phyloP scores from a whole-genome alignment of 1,284 basidiomycete genomes.

The Ganoderma sp. region DNA sequence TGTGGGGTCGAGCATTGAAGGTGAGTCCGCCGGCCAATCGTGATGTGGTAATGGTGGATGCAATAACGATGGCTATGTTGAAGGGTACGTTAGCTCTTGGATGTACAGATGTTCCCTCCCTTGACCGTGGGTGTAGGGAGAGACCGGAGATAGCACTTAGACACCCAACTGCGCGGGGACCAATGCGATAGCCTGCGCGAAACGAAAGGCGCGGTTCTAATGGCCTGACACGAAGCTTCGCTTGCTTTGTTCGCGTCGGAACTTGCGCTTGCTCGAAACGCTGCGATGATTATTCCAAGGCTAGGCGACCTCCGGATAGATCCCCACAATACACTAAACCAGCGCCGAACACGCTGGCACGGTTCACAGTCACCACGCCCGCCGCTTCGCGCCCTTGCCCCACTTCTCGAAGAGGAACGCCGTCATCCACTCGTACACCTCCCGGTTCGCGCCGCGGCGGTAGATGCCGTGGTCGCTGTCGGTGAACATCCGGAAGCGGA shows the following conservation, averaged over 20 bases:
- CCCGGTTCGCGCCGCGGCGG: slow-evolving; percentile 78
- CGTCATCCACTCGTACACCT: slow-evolving; percentile 88
- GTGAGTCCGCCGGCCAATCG: too few species aligned
- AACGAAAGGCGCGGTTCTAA: too few species aligned
- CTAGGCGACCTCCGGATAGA: background rate
- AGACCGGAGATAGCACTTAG: too few species aligned
- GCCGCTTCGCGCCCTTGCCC: slow-evolving; percentile 79
- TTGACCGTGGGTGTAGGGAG: too few species aligned
- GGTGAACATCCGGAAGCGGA: slow-evolving; percentile 94
- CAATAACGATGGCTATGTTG: too few species aligned
- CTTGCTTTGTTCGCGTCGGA: too few species aligned
- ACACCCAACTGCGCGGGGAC: too few species aligned
- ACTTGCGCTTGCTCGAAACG: background rate
- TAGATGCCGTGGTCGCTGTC: slow-evolving; percentile 87
- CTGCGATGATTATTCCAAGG: background rate
- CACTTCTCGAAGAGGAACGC: slow-evolving; percentile 87
- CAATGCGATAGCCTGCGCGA: too few species aligned
- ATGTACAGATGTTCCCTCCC: too few species aligned
- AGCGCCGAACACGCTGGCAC: background rate
- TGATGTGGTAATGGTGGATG: too few species aligned
- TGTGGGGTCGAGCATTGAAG: too few species aligned
- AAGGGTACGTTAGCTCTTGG: too few species aligned
- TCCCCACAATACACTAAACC: background rate
- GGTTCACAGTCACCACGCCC: slow-evolving; percentile 20
- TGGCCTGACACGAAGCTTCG: background rate